These are phyloP conservation scores for Pueraria montana DNA, from an alignment of 306 rosid genomes.

Conservation along the genomic window DNA sequence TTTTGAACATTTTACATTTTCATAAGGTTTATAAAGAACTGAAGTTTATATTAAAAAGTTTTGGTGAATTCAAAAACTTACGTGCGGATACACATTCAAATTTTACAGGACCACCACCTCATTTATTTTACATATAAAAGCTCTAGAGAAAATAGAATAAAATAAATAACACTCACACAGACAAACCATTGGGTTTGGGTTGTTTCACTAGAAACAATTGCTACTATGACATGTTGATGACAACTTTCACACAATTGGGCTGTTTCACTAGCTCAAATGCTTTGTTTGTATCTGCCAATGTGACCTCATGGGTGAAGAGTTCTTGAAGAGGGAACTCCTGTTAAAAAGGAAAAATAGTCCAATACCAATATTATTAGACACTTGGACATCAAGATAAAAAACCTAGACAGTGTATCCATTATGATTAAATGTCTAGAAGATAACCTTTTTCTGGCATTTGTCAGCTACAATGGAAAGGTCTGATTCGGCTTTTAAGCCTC, in stretches of 20 bases:
- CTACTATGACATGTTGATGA: conserved; percentile 54
- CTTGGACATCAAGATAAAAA: not conserved
- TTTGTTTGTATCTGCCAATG: conserved; percentile 44
- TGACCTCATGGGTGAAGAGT: conserved; percentile 58
- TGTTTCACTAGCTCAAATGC: conserved; percentile 45
- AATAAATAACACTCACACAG: no score
- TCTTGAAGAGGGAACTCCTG: conserved; percentile 64
- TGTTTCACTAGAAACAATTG: not conserved
- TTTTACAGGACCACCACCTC: no score
- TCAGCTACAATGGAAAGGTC: conserved; percentile 53
- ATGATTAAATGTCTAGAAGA: not conserved
- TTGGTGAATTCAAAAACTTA: no score
- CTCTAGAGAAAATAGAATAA: no score
- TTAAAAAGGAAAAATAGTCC: not conserved
- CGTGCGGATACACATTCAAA: no score
- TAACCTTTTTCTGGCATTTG: conserved; percentile 57
- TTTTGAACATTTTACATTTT: no score
- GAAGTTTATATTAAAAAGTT: no score
- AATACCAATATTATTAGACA: not conserved
- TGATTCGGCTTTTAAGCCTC: conserved; percentile 55
- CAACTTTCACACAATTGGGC: conserved; percentile 36
- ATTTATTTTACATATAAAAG: no score
- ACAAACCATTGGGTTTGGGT: no score
- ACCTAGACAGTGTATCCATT: not conserved
- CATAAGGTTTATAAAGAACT: no score